Conservation (phyloP, 495 filamentous ascomycete genomes). For the Talaromyces stipitatus region DNA sequence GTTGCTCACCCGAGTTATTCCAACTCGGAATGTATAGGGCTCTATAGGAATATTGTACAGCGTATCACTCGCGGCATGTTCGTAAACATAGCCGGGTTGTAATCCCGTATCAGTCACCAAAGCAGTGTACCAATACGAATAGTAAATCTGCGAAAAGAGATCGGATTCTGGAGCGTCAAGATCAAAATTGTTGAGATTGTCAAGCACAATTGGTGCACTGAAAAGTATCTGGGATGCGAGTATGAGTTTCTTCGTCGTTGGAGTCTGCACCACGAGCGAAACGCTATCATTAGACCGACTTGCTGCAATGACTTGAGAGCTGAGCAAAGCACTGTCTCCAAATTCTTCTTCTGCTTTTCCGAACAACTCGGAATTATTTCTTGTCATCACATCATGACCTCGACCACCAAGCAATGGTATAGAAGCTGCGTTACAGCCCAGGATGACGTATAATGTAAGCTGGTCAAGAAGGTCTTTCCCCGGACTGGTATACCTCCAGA, state of each 20-base stretch:
- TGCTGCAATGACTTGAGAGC: background rate
- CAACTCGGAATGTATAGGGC: background rate
- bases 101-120: conserved; percentile 1
- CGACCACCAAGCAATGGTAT: background rate
- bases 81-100: conserved; percentile 13
- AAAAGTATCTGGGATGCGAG: background rate
- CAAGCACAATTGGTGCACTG: background rate
- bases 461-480: background rate
- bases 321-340: background rate
- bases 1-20: background rate
- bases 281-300: background rate
- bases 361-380: background rate
- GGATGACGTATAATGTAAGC: background rate
- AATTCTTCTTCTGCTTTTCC: background rate
- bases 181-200: background rate
- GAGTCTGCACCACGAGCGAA: background rate
- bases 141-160: background rate
- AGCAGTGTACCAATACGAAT: background rate
- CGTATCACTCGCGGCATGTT: conserved; percentile 12
- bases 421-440: background rate
- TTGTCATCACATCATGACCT: background rate
- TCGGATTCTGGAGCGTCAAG: background rate
- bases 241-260: background rate
- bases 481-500: background rate
- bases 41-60: background rate